These are phyloP conservation scores for Asterochloris sp. DNA, from an alignment of 139 green algal species.

Conservation along the genomic window DNA sequence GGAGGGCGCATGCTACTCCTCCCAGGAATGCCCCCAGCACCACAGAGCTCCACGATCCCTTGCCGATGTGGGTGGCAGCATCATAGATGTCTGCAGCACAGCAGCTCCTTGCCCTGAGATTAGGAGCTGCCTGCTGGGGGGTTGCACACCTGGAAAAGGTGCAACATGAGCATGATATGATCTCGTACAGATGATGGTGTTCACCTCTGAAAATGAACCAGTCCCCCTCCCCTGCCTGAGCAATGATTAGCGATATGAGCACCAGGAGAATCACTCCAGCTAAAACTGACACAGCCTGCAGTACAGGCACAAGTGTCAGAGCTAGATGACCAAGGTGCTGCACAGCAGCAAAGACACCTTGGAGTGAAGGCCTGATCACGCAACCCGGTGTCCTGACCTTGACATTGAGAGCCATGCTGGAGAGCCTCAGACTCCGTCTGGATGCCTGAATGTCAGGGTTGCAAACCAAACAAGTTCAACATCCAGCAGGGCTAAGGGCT, in stretches of 20 bases:
- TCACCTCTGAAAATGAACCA: slow-evolving; percentile 16
- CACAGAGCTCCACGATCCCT: neutral
- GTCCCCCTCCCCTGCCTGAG: slow-evolving; percentile 3
- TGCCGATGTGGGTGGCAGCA: neutral
- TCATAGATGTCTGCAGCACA: neutral
- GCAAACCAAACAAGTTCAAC: too few relatives aligned
- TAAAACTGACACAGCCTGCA: neutral
- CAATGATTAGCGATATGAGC: neutral
- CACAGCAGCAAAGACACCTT: too few relatives aligned
- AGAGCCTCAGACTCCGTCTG: too few relatives aligned
- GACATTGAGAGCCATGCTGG: too few relatives aligned
- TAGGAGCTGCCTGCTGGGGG: too few relatives aligned
- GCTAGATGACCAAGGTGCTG: too few relatives aligned
- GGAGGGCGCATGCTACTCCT: neutral
- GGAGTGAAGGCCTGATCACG: too few relatives aligned
- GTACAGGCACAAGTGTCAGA: too few relatives aligned
- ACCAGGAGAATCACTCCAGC: slow-evolving; percentile 1
- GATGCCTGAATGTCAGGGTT: too few relatives aligned
- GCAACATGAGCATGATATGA: neutral
- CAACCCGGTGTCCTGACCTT: too few relatives aligned
- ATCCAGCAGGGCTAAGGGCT: too few relatives aligned
- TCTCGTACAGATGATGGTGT: neutral
- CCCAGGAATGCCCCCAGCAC: slow-evolving; percentile 3
- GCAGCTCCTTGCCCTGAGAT: too few relatives aligned
- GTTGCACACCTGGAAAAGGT: neutral